Percentiles rank a stretch among this genome's conserved stretches.
Conservation (phyloP, 2,329 filamentous ascomycete genomes). For the Fusarium chaquense region DNA sequence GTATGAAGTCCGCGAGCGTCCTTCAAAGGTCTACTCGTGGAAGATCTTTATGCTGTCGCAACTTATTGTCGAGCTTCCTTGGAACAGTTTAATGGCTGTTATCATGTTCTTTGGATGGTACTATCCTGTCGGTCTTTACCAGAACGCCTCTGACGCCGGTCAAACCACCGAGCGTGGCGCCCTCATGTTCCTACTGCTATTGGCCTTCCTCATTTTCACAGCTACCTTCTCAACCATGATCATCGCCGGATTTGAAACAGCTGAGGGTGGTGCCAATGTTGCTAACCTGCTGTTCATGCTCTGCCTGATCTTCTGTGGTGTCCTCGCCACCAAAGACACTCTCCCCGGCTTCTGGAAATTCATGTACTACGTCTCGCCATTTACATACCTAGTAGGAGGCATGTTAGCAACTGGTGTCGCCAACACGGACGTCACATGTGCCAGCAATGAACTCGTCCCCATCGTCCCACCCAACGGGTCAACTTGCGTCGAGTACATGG, state of each 20-base stretch:
- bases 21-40: conserved; percentile 88
- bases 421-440: conserved; percentile 74
- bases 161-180: conserved; percentile 76
- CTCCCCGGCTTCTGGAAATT: conserved; percentile 63
- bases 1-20: conserved; percentile 87
- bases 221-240: conserved; percentile 84
- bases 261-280: conserved; percentile 75
- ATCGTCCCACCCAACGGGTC: conserved; percentile 70
- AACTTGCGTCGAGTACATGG: conserved; percentile 73
- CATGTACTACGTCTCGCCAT: conserved; percentile 79
- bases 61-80: conserved; percentile 86
- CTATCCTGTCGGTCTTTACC: conserved; percentile 83
- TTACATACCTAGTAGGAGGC: conserved; percentile 83
- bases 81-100: conserved; percentile 81
- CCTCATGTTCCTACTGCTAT: conserved; percentile 82
- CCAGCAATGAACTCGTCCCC: conserved; percentile 74
- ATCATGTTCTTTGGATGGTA: conserved; percentile 87
- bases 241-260: conserved; percentile 74
- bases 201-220: conserved; percentile 82
- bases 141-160: conserved; percentile 72
- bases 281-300: conserved; percentile 75
- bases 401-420: conserved; percentile 79
- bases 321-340: conserved; percentile 56
- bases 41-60: conserved; percentile 86
- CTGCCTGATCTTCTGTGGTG: conserved; percentile 58